phyloP scores from a whole-genome alignment of 2,329 filamentous ascomycete genomes.

The Ceratocystis destructans region DNA sequence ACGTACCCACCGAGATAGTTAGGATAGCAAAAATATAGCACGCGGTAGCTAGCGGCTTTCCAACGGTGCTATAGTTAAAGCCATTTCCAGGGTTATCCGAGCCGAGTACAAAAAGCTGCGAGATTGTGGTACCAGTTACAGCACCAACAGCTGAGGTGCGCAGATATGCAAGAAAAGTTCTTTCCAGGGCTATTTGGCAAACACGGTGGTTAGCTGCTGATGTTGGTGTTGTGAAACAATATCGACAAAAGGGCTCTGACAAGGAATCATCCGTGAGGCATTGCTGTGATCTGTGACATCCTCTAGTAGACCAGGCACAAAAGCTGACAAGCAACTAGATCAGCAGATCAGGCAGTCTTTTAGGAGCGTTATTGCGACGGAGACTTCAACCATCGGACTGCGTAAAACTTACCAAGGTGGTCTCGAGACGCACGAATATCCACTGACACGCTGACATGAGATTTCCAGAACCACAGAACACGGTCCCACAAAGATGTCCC shows the following conservation, averaged over 20 bases:
- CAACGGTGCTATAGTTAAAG: slow-evolving; percentile 47
- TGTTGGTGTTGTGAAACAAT: background rate
- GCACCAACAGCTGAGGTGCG: slow-evolving; percentile 56
- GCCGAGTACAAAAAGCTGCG: slow-evolving; percentile 50
- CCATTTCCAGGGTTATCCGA: slow-evolving; percentile 21
- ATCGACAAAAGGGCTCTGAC: background rate
- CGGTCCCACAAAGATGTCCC: background rate
- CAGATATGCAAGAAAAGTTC: slow-evolving; percentile 61
- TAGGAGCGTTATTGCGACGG: no score
- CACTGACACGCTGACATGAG: slow-evolving; percentile 15
- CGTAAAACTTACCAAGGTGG: slow-evolving; percentile 16
- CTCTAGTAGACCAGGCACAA: background rate
- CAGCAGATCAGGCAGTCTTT: background rate
- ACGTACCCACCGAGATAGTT: slow-evolving; percentile 25
- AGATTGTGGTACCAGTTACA: slow-evolving; percentile 50
- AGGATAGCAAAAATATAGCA: slow-evolving; percentile 31
- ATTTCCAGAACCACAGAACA: slow-evolving; percentile 12
- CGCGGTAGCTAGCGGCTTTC: slow-evolving; percentile 40
- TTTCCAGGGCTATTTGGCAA: slow-evolving; percentile 46
- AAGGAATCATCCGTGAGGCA: background rate
- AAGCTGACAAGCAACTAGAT: background rate
- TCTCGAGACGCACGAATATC: slow-evolving; percentile 15
- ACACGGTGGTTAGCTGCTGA: background rate
- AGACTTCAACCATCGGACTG: background rate
- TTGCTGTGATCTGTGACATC: background rate